Evolutionary conservation across 2,329 filamentous ascomycete species (phyloP), one percentile per base, ranked within the genome.

Genomic region (Talaromyces sp.): DNA sequence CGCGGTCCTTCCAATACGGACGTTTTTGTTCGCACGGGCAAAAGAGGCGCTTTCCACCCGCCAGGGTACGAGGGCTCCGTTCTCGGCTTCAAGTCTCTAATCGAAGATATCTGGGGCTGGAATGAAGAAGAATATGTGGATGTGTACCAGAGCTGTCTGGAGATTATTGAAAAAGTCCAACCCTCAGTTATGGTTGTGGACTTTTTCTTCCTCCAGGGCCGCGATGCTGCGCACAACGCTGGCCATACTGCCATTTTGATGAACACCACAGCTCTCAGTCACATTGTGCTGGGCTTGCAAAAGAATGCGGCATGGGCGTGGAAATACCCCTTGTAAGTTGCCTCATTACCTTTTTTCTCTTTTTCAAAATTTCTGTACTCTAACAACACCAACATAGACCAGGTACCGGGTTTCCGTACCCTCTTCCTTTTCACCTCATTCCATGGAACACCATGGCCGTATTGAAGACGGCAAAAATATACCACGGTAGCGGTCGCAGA

Each of bases 221-320:
- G 79, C 8, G 78, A 81, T 35, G 79, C 77, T 0, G 78, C 75
- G 56, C 75, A 73, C 80, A 0, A 82, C 80, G 41, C 78, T 49
- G 65, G 77, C 71, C 69, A 80, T 65, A 71, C 80, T 60, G 54
- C 54, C 4, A 41, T 55, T 27, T 55, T 55, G 54, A 55, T 55
- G 35, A 55, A 55, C 24, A 55, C 54, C 35, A 55, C 54, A 21
- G 27, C 54, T 17, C 54, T 55, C 13, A 55, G 54, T 27, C 54
- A 55, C 32, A 55, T 55, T 2, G 54, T 55, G 13, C 54, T 75
- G 78, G 78, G 41, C 52, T 64, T 72, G 32, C 80, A 83, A 62
- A 76, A 78, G 2, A 66, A 66, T 26, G 65, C 64, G 6, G 69
- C 63, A 5, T 65, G 66, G 17, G 62, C 71, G 0, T 74, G 71